Conservation (phyloP, 2,329 filamentous ascomycete species). For the Aureobasidium zeae region DNA sequence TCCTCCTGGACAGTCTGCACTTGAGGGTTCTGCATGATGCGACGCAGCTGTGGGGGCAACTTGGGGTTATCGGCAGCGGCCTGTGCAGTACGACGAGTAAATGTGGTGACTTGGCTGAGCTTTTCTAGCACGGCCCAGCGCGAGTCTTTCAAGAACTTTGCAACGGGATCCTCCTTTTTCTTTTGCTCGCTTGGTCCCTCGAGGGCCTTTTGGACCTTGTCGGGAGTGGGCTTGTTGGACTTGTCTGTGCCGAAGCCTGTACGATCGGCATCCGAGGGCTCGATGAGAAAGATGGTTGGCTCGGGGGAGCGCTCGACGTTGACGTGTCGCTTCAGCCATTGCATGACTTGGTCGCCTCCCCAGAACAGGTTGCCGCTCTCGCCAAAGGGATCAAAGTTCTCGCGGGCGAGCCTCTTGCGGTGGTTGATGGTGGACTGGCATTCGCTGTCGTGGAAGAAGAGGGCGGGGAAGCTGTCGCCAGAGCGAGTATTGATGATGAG, state of each 20-base stretch:
- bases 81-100: conserved; percentile 83
- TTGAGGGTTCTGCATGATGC: conserved; percentile 80
- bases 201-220: conserved; percentile 36
- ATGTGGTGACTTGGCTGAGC: conserved; percentile 93
- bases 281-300: conserved; percentile 81
- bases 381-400: conserved; percentile 74
- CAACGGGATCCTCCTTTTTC: conserved; percentile 67
- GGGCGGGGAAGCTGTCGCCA: conserved; percentile 85
- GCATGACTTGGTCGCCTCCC: conserved; percentile 90
- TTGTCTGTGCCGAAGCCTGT: conserved; percentile 58
- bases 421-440: conserved; percentile 93
- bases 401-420: conserved; percentile 73
- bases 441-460: conserved; percentile 97
- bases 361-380: conserved; percentile 84
- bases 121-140: conserved; percentile 96
- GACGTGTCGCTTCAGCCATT: conserved; percentile 82
- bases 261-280: conserved; percentile 77
- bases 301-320: conserved; percentile 76
- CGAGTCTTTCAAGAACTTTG: conserved; percentile 88
- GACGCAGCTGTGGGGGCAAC: conserved; percentile 76
- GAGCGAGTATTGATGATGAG: conserved; percentile 84
- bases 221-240: conserved; percentile 41
- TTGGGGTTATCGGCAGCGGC: conserved; percentile 87
- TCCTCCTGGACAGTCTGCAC: conserved; percentile 94
- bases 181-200: conserved; percentile 30